phyloP scores from a whole-genome alignment of 2,329 filamentous ascomycete species.

The Alternaria solani region DNA sequence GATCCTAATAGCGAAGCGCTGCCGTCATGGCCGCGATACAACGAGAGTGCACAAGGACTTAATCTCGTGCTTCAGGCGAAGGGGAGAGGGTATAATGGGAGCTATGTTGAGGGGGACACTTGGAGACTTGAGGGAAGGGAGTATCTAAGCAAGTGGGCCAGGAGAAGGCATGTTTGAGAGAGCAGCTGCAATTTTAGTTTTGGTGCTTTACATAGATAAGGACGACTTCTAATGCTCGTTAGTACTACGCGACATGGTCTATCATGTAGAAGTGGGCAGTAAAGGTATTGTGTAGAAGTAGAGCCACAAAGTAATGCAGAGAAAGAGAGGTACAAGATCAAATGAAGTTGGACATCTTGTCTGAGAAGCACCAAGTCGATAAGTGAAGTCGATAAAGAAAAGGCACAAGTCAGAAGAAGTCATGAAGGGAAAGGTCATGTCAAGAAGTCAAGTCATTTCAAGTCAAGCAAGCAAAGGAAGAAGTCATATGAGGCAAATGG shows the following conservation, averaged over 20 bases:
- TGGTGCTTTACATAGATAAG: neutral
- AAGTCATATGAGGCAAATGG: neutral
- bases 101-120: constrained; percentile 54
- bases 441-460: neutral
- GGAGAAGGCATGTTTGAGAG: constrained; percentile 47
- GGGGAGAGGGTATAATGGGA: constrained; percentile 52
- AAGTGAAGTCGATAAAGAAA: neutral
- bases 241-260: neutral
- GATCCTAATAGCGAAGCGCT: constrained; percentile 49
- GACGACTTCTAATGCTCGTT: neutral
- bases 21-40: constrained; percentile 55
- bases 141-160: constrained; percentile 47
- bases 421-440: neutral
- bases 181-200: neutral
- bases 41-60: constrained; percentile 44
- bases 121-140: constrained; percentile 55
- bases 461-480: neutral
- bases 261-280: neutral
- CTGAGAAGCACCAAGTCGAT: neutral
- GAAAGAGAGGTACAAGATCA: neutral
- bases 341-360: neutral
- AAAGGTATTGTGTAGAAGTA: neutral
- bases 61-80: constrained; percentile 58
- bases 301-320: neutral
- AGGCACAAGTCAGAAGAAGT: too few species aligned